Evolutionary conservation across 495 filamentous ascomycete species (phyloP).

Genomic region (Podospora bellae-mahoneyi): DNA sequence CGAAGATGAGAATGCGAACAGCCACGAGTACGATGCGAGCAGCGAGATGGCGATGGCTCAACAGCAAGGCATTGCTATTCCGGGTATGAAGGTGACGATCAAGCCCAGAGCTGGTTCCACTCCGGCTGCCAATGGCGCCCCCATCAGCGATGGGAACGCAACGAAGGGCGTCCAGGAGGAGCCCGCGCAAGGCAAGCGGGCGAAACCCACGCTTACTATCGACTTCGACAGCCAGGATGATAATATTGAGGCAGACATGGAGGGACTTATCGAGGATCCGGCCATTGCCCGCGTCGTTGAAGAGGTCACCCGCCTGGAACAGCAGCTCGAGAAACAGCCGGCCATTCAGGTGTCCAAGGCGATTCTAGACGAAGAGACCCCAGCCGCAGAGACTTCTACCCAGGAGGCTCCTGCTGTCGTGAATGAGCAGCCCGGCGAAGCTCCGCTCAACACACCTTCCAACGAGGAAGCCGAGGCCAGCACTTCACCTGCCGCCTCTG

Average conservation of each 20-base stretch:
- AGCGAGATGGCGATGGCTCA: slow-evolving; percentile 36
- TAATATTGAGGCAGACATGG: slow-evolving; percentile 50
- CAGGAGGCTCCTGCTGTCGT: too few relatives aligned
- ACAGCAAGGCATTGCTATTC: slow-evolving; percentile 30
- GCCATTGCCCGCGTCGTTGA: slow-evolving; percentile 42
- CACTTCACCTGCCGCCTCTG: background rate
- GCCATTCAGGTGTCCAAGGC: background rate
- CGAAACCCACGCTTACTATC: slow-evolving; percentile 29
- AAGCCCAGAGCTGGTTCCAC: slow-evolving; percentile 6
- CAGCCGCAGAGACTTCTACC: background rate
- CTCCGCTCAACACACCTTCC: too few relatives aligned
- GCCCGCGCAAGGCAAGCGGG: slow-evolving; percentile 19
- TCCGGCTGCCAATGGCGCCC: background rate
- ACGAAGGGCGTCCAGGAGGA: background rate
- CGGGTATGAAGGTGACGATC: slow-evolving; percentile 22
- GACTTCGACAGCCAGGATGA: slow-evolving; percentile 50
- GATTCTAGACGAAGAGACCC: background rate
- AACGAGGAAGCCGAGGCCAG: background rate
- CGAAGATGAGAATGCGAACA: slow-evolving; percentile 37
- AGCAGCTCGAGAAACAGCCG: slow-evolving; percentile 14
- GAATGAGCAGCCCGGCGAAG: too few relatives aligned
- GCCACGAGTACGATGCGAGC: slow-evolving; percentile 24
- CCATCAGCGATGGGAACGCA: background rate
- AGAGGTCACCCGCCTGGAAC: slow-evolving; percentile 28
- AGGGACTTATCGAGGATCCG: slow-evolving; percentile 45